Conservation (phyloP, 495 filamentous ascomycete genomes). For the Xylaria curta region DNA sequence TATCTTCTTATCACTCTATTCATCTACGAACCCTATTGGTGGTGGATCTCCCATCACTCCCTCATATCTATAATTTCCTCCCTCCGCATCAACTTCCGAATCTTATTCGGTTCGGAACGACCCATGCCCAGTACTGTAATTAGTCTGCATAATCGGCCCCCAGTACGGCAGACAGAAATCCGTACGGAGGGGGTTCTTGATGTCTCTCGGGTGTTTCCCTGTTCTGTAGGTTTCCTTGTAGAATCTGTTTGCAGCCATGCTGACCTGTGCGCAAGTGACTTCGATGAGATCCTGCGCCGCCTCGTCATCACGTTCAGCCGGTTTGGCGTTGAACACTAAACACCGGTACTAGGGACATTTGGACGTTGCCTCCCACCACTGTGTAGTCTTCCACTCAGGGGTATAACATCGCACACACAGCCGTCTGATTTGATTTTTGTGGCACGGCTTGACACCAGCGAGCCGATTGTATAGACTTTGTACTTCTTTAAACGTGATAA, state of each 20-base stretch:
- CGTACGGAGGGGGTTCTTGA: background rate
- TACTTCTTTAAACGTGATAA: background rate
- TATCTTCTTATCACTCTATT: background rate
- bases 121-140: background rate
- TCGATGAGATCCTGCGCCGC: background rate
- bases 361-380: background rate
- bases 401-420: background rate
- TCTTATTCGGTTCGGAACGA: background rate
- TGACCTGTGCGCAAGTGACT: background rate
- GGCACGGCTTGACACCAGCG: accelerated
- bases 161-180: background rate
- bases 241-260: background rate
- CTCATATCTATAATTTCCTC: background rate
- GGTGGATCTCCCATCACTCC: background rate
- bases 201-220: background rate
- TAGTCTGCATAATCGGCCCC: background rate
- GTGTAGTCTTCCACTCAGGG: background rate
- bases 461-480: background rate
- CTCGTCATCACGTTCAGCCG: background rate
- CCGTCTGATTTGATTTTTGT: background rate
- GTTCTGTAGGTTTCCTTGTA: background rate
- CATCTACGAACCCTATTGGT: background rate
- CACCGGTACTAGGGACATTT: background rate
- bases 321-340: background rate
- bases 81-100: background rate